Evolutionary conservation across 768 basidiomycete species (phyloP).

Genomic region (Bullera alba): DNA sequence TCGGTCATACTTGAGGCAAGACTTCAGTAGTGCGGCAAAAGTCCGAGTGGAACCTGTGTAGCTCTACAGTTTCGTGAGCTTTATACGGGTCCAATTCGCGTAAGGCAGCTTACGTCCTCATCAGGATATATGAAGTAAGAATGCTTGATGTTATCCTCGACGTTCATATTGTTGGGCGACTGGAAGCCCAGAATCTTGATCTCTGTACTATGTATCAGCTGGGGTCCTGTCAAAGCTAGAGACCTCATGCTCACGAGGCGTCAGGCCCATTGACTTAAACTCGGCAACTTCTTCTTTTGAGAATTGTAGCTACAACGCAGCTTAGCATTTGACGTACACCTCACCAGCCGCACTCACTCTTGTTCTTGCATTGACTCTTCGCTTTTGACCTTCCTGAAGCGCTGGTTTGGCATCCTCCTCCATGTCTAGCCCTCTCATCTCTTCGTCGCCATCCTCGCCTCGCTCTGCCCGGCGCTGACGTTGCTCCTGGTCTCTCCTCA

Average conservation of each 20-base stretch:
- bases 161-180: conserved; percentile 58
- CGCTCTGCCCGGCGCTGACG: no score
- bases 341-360: conserved; percentile 22
- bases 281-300: conserved; percentile 72
- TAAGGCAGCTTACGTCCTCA: conserved; percentile 62
- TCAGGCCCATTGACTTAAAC: conserved; percentile 71
- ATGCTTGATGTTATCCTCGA: conserved; percentile 90
- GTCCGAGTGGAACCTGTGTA: conserved; percentile 89
- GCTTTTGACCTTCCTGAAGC: conserved; percentile 16
- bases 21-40: conserved; percentile 76
- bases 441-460: conserved; percentile 48
- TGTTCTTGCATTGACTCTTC: conserved; percentile 29
- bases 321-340: not conserved
- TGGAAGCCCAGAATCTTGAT: conserved; percentile 93
- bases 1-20: conserved; percentile 71
- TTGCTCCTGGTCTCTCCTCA: conserved; percentile 20
- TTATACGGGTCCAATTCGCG: not conserved
- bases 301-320: conserved; percentile 62
- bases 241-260: conserved; percentile 57
- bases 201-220: conserved; percentile 49
- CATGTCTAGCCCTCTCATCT: conserved; percentile 18
- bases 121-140: conserved; percentile 86
- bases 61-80: conserved; percentile 10
- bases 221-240: not conserved
- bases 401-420: conserved; percentile 12